Evolutionary conservation across 306 rosid species (phyloP).

Genomic region (Trifolium fragiferum): DNA sequence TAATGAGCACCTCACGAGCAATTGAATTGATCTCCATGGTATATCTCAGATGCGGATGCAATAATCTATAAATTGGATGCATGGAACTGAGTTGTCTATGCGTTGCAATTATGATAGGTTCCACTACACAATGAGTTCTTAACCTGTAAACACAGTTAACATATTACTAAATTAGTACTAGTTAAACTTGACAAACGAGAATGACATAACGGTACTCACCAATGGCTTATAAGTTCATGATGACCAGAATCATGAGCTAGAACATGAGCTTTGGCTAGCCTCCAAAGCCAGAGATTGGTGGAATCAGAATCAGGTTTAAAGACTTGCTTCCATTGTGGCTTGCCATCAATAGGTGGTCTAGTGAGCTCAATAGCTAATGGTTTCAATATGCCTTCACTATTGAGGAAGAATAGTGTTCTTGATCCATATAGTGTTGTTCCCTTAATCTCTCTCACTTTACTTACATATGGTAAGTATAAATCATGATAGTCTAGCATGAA

Average conservation of each 20-base stretch:
- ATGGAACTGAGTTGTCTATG: slow-evolving; percentile 51
- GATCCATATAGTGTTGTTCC: slow-evolving; percentile 55
- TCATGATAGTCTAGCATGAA: slow-evolving; percentile 57
- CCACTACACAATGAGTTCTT: slow-evolving; percentile 50
- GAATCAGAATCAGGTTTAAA: slow-evolving; percentile 45
- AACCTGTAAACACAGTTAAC: slow-evolving; percentile 42
- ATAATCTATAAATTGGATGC: slow-evolving; percentile 53
- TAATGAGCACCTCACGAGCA: slow-evolving; percentile 48
- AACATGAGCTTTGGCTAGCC: slow-evolving; percentile 58
- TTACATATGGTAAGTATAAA: slow-evolving; percentile 50
- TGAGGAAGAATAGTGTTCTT: slow-evolving; percentile 49
- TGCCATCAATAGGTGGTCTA: slow-evolving; percentile 42
- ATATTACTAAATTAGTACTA: neutral
- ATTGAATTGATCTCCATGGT: slow-evolving; percentile 50
- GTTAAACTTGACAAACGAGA: neutral
- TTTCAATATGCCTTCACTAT: slow-evolving; percentile 51
- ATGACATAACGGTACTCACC: slow-evolving; percentile 36
- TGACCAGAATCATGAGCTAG: slow-evolving; percentile 53
- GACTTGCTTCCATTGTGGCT: slow-evolving; percentile 52
- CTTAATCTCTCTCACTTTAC: slow-evolving; percentile 49
- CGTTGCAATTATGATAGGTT: slow-evolving; percentile 55
- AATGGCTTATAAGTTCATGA: slow-evolving; percentile 56
- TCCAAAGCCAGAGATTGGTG: slow-evolving; percentile 55
- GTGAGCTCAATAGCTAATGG: slow-evolving; percentile 59
- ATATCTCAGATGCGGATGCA: slow-evolving; percentile 55